Evolutionary conservation across 352 stramenopile genomes (phyloP).

Genomic region (Phytophthora capsici): DNA sequence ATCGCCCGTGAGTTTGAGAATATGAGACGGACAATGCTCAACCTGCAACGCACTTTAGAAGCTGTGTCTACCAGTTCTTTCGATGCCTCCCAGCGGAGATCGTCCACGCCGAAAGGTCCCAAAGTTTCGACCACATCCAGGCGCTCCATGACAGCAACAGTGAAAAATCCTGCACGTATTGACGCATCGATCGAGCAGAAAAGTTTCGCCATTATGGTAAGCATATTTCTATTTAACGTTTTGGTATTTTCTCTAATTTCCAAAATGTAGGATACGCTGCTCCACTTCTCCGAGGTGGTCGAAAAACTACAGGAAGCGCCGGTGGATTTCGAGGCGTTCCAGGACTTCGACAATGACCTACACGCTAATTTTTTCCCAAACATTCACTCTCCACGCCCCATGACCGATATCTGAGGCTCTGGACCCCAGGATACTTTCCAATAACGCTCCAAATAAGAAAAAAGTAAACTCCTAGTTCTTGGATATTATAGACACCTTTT

Average conservation of each 20-base stretch:
- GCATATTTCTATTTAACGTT: too few relatives aligned
- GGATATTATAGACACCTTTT: neutral
- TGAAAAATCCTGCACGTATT: slow-evolving; percentile 44
- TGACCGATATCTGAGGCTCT: neutral
- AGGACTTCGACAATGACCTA: slow-evolving; percentile 19
- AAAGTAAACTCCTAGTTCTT: slow-evolving; percentile 10
- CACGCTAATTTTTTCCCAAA: slow-evolving; percentile 16
- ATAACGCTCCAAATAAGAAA: slow-evolving; percentile 2
- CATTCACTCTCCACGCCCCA: slow-evolving; percentile 11
- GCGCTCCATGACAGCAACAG: slow-evolving; percentile 14
- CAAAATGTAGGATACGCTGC: slow-evolving; percentile 51
- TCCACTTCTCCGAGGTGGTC: slow-evolving; percentile 67
- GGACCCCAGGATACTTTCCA: slow-evolving; percentile 4
- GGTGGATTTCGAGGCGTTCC: slow-evolving; percentile 50
- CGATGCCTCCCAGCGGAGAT: slow-evolving; percentile 37
- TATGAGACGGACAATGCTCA: slow-evolving; percentile 57
- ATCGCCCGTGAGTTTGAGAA: slow-evolving; percentile 53
- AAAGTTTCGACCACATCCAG: slow-evolving; percentile 22
- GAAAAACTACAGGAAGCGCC: slow-evolving; percentile 63
- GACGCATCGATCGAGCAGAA: slow-evolving; percentile 64
- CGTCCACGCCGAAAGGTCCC: slow-evolving; percentile 18
- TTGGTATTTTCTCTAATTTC: slow-evolving; percentile 37
- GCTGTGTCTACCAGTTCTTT: slow-evolving; percentile 42
- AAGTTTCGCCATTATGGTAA: slow-evolving; percentile 61
- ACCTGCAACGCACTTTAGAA: slow-evolving; percentile 57